These are phyloP conservation scores for Lodderomyces beijingensis DNA, from an alignment of 1,139 yeast species.

Conservation along the genomic window DNA sequence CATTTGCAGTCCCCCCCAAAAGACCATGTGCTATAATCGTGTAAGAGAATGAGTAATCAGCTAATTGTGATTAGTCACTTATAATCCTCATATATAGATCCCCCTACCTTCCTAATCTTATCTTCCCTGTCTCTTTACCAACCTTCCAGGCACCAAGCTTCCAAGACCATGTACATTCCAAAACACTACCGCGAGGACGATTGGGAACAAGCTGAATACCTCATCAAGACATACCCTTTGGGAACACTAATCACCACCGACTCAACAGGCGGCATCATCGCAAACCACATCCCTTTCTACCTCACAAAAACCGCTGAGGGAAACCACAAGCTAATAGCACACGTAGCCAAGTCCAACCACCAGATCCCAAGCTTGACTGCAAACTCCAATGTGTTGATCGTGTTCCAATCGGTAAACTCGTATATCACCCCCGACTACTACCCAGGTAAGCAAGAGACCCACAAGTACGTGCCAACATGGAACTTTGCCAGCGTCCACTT, in stretches of 20 bases:
- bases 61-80: neutral
- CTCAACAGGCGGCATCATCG: constrained; percentile 36
- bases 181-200: constrained; percentile 25
- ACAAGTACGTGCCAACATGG: constrained; percentile 72
- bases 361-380: constrained; percentile 45
- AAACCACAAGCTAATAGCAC: constrained; percentile 48
- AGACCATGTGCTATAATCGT: no score
- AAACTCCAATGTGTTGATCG: constrained; percentile 42
- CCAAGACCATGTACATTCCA: constrained; percentile 29
- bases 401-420: constrained; percentile 52
- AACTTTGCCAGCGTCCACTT: constrained; percentile 61
- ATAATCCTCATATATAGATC: no score
- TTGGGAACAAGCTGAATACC: constrained; percentile 36
- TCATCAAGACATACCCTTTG: constrained; percentile 47
- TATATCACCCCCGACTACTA: constrained; percentile 64
- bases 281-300: constrained; percentile 59
- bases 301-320: constrained; percentile 23
- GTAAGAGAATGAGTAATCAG: no score
- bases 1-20: no score
- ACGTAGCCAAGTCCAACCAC: constrained; percentile 52
- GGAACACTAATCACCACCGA: constrained; percentile 48
- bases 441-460: constrained; percentile 52
- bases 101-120: neutral
- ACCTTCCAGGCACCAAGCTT: neutral
- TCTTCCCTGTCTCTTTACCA: neutral